Base-by-base conservation (phyloP, 306 rosid species). In the Pterocarpus santalinus region DNA sequence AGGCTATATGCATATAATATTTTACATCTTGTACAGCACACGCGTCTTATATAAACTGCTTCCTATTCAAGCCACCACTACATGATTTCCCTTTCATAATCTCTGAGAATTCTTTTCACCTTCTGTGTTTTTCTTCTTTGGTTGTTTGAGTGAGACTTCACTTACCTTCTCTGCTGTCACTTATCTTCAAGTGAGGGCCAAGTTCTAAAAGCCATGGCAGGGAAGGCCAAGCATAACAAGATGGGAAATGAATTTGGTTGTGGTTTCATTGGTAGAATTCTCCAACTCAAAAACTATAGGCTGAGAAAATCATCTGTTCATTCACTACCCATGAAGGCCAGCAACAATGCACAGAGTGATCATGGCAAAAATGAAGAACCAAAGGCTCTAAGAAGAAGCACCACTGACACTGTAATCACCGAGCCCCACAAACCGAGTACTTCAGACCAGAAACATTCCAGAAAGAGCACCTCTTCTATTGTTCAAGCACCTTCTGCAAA, bases 211-310 rank as follows among this genome's bases (percentile, higher is more conserved):
- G 10, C 0, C 55, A 87, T 89, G 92, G 97, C 90, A 71, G 82
- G 84, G 64, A 87, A 76, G 56, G 86, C 73, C 1, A 86, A 78
- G 80, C 57, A 60, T 56, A 78, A 74, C 65, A 75, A 77, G 36
- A 83, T 84, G 61, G 67, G 58, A 46, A 87, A 46, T 77, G 91
- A 84, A 15, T 33, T 84, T 65, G 92, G 91, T 12, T 93, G 98
- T 83, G 96, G 97, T 16, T 85, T 91, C 39, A 78, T 95, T 81
- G 89, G 91, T 12, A 87, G 87, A 61, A 78, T 95, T 83, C 88
- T 93, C 83, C 88, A 79, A 22, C 86, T 80, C 73, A 81, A 81
- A 67, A 88, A 71, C 85, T 79, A 88, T 33, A 88, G 81, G 89
- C 76, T 85, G 5, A 91, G 87, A 80, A 93, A 89, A 79, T 81